These are phyloP conservation scores for Phytopythium aichiense DNA, from an alignment of 352 stramenopile species.

Conservation along the genomic window DNA sequence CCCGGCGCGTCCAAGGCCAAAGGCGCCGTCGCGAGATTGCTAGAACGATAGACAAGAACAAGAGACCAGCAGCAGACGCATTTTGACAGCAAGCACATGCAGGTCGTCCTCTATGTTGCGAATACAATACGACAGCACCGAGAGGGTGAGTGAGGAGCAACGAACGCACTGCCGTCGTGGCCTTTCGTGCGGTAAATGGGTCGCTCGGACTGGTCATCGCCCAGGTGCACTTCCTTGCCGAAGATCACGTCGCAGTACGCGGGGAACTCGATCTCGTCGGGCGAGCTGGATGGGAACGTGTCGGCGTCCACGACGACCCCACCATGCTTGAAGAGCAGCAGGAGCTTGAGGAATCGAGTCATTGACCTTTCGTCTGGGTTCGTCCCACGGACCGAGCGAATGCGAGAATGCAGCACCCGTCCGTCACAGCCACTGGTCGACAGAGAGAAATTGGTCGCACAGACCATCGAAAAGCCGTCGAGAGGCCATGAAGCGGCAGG, in stretches of 20 bases:
- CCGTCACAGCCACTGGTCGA: too few species aligned
- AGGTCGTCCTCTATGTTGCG: slow-evolving; percentile 5
- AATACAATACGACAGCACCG: slow-evolving; percentile 4
- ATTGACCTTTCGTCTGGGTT: too few species aligned
- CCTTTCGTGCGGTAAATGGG: slow-evolving; percentile 4
- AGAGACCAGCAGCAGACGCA: neutral
- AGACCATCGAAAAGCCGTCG: too few species aligned
- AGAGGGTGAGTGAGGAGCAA: neutral
- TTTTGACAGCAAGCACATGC: neutral
- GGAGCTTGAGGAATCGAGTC: slow-evolving; percentile 21
- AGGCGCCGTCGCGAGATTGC: neutral
- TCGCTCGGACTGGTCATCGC: neutral
- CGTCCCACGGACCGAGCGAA: too few species aligned
- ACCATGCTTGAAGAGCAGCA: slow-evolving; percentile 16
- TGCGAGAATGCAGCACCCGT: too few species aligned
- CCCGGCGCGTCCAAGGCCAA: slow-evolving; percentile 6
- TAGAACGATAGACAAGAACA: neutral
- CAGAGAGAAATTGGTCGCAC: too few species aligned
- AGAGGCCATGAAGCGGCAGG: too few species aligned
- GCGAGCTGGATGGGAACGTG: slow-evolving; percentile 1
- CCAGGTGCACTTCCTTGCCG: slow-evolving; percentile 9
- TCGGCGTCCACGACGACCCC: slow-evolving; percentile 13
- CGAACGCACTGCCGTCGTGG: neutral
- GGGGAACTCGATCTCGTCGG: slow-evolving; percentile 2
- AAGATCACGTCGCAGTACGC: slow-evolving; percentile 11